Conservation (phyloP, 768 basidiomycete genomes). For the Podaxis sp. region DNA sequence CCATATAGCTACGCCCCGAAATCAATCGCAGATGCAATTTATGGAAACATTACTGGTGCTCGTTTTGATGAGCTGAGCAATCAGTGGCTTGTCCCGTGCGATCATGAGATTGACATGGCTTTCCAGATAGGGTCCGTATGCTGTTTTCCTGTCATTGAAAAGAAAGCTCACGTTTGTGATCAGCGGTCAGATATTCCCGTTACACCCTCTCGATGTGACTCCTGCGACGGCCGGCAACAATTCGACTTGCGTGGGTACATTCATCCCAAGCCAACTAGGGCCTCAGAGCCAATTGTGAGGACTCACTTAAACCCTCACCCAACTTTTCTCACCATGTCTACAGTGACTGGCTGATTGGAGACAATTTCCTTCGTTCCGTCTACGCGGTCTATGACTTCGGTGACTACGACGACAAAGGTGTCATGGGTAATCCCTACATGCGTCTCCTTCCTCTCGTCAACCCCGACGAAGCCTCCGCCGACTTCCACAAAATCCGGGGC, state of each 20-base stretch:
- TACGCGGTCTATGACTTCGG: constrained; percentile 86
- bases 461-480: constrained; percentile 62
- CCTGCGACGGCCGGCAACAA: constrained; percentile 41
- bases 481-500: constrained; percentile 67
- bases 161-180: constrained; percentile 7
- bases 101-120: constrained; percentile 71
- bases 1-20: constrained; percentile 59
- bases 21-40: constrained; percentile 65
- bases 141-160: background rate
- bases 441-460: constrained; percentile 67
- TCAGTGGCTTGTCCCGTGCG: constrained; percentile 74
- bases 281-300: constrained; percentile 68
- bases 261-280: constrained; percentile 59
- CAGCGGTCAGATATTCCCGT: constrained; percentile 69
- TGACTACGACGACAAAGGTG: constrained; percentile 59
- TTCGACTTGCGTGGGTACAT: constrained; percentile 65
- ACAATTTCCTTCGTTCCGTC: constrained; percentile 77
- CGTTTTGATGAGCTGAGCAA: constrained; percentile 43
- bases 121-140: constrained; percentile 66
- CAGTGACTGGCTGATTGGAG: constrained; percentile 82
- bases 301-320: background rate
- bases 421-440: constrained; percentile 76
- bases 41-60: constrained; percentile 62
- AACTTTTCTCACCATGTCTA: constrained; percentile 3
- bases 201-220: constrained; percentile 77